Evolutionary conservation across 345 rosid genomes (phyloP), one percentile per base, ranked within the genome.

Genomic region (Alliaria petiolata): DNA sequence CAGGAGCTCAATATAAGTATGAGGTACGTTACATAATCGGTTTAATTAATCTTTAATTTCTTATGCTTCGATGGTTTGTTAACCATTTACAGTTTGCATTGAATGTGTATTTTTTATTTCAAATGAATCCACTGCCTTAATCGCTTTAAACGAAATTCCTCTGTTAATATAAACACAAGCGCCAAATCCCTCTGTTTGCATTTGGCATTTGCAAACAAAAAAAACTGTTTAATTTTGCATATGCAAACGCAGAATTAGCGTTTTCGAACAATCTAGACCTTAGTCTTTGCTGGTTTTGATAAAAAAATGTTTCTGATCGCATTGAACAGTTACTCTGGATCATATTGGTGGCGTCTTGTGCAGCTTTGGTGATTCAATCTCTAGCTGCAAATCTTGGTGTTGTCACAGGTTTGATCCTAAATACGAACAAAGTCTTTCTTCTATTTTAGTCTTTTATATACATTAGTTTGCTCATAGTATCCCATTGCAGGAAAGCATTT

Each of bases 351-450:
- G 97, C 99, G 65, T 91, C 98, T 4, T 89, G 93, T 80, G 90
- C 97, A 44, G 97, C 96, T 75, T 84, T 93, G 58, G 15, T 93
- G 44, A 89, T 93, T 78, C 99, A 93, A 71, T 91, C 99, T 54
- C 63, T 93, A 4, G 95, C 97, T 52, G 99, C 97, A 70, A 91
- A 93, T 78, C 85, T 93, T 68, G 98, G 98, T 60, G 97, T 93
- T 75, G 97, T 91, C 74, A 91, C 98, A 25, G 96, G 98, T 67
- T 14, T 34, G n/a, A 40, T 28, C 8, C 25, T 36, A 20, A 10
- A 30, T 8, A 6, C 13, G 3, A 30, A 53, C 13, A 20, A 17
- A 8, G 0, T 42, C 16, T 0, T 0, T 51, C 68, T 51, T 61
- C 43, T 3, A 8, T 44, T 72, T 2, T 6, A 3, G 61, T 40